These are phyloP conservation scores for Beauveria australis DNA, from an alignment of 2,329 filamentous ascomycete genomes.

Conservation along the genomic window DNA sequence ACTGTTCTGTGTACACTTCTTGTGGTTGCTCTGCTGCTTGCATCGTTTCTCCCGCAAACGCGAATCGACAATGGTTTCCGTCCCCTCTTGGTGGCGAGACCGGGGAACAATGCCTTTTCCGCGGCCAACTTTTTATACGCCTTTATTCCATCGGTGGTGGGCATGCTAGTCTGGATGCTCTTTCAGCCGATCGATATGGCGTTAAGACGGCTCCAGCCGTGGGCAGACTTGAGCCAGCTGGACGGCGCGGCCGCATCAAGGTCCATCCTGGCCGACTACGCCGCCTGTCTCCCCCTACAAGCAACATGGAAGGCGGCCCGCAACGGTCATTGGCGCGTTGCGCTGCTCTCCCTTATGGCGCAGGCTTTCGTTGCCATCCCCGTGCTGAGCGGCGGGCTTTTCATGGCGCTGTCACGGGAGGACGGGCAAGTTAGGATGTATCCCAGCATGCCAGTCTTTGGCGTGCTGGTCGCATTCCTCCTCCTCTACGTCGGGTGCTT, in stretches of 20 bases:
- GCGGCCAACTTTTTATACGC: conserved; percentile 82
- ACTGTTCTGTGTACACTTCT: conserved; percentile 52
- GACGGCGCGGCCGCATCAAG: conserved; percentile 54
- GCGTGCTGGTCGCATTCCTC: conserved; percentile 63
- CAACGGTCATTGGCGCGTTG: conserved; percentile 59
- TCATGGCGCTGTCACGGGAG: conserved; percentile 60
- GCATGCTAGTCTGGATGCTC: conserved; percentile 56
- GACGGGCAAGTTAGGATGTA: conserved; percentile 53
- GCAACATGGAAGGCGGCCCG: conserved; percentile 47
- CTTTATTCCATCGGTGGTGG: conserved; percentile 62
- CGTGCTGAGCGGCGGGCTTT: conserved; percentile 59
- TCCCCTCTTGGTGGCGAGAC: conserved; percentile 55
- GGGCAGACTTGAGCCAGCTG: conserved; percentile 50
- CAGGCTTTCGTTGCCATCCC: conserved; percentile 55
- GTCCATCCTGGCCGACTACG: conserved; percentile 63
- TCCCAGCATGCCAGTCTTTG: conserved; percentile 65
- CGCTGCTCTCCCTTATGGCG: conserved; percentile 50
- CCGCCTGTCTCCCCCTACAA: conserved; percentile 55
- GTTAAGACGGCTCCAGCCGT: conserved; percentile 60
- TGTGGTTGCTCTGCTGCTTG: conserved; percentile 62
- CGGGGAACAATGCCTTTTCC: conserved; percentile 62
- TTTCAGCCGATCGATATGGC: conserved; percentile 60
- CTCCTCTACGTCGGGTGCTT: conserved; percentile 61
- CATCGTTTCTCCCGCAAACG: conserved; percentile 67
- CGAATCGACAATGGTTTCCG: conserved; percentile 62